Evolutionary conservation across 495 filamentous ascomycete species (phyloP).

Genomic region (Neurospora pannonica): DNA sequence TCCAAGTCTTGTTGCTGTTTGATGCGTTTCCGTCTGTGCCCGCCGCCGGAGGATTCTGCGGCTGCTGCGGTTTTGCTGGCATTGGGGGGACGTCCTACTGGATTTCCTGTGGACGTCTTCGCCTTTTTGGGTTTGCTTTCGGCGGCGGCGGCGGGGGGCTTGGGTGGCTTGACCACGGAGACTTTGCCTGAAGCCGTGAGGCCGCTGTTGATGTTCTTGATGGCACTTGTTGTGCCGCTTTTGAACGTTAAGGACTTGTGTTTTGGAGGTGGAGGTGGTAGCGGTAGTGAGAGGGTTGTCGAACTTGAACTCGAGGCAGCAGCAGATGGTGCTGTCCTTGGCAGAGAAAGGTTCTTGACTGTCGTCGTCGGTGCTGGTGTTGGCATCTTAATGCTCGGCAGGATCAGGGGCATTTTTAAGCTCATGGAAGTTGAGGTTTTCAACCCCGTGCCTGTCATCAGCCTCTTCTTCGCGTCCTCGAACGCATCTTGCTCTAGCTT

Average conservation of each 20-base stretch:
- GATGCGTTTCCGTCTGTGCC: constrained; percentile 9
- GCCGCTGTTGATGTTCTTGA: constrained; percentile 20
- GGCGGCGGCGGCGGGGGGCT: neutral
- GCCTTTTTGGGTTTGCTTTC: constrained; percentile 22
- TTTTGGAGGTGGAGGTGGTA: neutral
- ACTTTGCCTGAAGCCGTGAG: constrained; percentile 11
- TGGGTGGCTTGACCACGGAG: constrained; percentile 1
- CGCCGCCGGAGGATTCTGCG: neutral
- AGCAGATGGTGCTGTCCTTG: neutral
- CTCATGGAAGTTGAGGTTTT: constrained; percentile 41
- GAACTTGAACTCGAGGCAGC: neutral
- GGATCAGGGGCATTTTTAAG: constrained; percentile 21
- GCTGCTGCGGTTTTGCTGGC: neutral
- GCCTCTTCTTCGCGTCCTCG: constrained; percentile 38
- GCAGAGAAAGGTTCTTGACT: neutral
- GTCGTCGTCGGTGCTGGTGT: neutral
- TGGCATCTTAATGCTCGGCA: neutral
- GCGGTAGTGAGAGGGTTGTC: neutral
- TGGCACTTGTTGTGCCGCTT: constrained; percentile 17
- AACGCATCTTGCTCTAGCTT: constrained; percentile 14
- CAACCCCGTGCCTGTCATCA: constrained; percentile 34
- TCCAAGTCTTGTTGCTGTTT: constrained; percentile 11
- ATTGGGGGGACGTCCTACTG: neutral
- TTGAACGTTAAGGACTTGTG: neutral
- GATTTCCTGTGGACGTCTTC: constrained; percentile 1